Conservation (phyloP, 192 early-diverging fungal genomes). For the Coemansia sp. region DNA sequence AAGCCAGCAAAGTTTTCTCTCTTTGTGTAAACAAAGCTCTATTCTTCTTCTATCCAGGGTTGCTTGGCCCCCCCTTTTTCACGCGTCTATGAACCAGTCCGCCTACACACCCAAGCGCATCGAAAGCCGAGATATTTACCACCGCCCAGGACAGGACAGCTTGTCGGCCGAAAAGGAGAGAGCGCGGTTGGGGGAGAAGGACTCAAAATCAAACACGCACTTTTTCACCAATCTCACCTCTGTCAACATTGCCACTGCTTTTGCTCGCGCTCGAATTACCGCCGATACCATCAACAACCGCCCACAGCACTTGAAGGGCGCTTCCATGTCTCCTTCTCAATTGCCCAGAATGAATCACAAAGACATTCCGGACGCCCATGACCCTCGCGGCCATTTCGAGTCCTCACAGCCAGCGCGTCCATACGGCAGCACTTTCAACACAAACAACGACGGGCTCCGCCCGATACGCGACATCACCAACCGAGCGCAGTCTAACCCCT, state of each 20-base stretch:
- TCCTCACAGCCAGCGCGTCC: constrained; percentile 25
- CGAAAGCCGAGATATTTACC: constrained; percentile 48
- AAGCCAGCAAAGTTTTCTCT: not conserved
- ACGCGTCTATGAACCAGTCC: constrained; percentile 30
- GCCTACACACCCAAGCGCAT: constrained; percentile 23
- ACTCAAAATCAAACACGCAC: constrained; percentile 10
- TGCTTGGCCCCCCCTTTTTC: not conserved
- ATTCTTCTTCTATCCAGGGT: not conserved
- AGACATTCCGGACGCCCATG: constrained; percentile 19
- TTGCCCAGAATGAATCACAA: constrained; percentile 41
- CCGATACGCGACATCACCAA: constrained; percentile 37
- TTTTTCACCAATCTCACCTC: constrained; percentile 50
- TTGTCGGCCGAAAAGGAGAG: constrained; percentile 43
- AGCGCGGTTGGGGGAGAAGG: constrained; percentile 8
- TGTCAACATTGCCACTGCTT: constrained; percentile 55
- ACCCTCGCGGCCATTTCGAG: constrained; percentile 32
- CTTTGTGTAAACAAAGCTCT: not conserved
- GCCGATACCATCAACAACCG: constrained; percentile 45
- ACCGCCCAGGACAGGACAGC: constrained; percentile 44
- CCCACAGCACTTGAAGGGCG: constrained; percentile 43
- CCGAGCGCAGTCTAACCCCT: not conserved
- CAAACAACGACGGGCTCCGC: constrained; percentile 7
- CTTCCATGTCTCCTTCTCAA: constrained; percentile 49
- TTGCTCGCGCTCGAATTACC: constrained; percentile 49
- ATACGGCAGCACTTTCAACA: constrained; percentile 6